Base-by-base conservation (phyloP, 768 basidiomycete genomes). In the Pleurotus citrinopileatus region DNA sequence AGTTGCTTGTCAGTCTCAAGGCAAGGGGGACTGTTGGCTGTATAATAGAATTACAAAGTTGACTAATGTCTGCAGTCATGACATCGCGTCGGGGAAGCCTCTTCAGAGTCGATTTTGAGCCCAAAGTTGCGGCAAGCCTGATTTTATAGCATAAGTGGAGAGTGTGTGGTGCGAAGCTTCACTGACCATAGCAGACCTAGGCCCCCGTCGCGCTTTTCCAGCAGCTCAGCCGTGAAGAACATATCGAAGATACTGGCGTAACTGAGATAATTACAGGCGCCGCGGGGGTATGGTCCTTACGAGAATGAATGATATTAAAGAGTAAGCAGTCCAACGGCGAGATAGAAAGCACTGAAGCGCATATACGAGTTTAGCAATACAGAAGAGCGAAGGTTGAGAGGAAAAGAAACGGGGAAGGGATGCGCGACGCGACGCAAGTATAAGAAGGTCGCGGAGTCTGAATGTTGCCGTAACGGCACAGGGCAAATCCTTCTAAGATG, bases 101-200 rank as follows among this genome's bases (percentile, higher is more conserved):
- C 63, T 82, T 91, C 70, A 93, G 89, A 12, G 83, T 81, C n/a
- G 90, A 89, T 70, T 86, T 89, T 6, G 92, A 86, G 37, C 94
- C 94, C 20, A 95, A 74, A 1, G 94, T 96, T 1, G 94, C 93
- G 6, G 91, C 91, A 20, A 96, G 83, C 94, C 94, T 96, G 55
- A 26, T 45, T n/a, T n/a, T n/a, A n/a, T n/a, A n/a, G n/a, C n/a
- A n/a, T n/a, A n/a, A n/a, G n/a, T n/a, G 37, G 20, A 34, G 32
- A 10, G 32, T n/a, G 8, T 36, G 40, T 8, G 17, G 29, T 4
- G 54, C 3, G n/a, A 22, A 20, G 2, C 34, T 17, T 4, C 13
- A 28, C 61, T 55, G 66, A 91, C 91, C 91, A 94, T 17, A 93
- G 75, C n/a, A 94, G 80, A 54, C 93, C 94, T 62, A 91, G 94